Conservation (phyloP, 2,329 filamentous ascomycete genomes). For the Cryphonectria naterciae region DNA sequence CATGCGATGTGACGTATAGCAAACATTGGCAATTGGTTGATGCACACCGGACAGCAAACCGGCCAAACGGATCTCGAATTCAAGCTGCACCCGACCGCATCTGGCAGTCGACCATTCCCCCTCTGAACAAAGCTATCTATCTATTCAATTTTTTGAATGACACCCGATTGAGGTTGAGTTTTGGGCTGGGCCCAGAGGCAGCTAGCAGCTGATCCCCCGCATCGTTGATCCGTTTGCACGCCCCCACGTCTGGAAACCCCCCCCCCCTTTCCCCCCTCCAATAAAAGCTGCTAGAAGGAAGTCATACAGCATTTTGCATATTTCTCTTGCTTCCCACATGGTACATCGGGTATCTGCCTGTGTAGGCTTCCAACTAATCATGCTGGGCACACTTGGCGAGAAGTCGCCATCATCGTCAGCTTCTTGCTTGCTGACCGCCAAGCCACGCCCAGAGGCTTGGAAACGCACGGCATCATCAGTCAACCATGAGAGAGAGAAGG, state of each 20-base stretch:
- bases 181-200: neutral
- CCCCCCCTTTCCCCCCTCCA: no score
- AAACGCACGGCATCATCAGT: neutral
- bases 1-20: neutral
- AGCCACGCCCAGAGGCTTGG: conserved; percentile 27
- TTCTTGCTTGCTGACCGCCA: conserved; percentile 16
- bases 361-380: neutral
- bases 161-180: neutral
- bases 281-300: neutral
- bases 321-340: neutral
- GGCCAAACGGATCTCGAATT: conserved; percentile 20
- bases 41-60: neutral
- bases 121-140: neutral
- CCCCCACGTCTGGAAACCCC: neutral
- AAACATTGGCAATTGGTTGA: neutral
- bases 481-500: neutral
- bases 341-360: conserved; percentile 1
- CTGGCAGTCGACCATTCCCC: conserved; percentile 12
- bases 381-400: conserved; percentile 18
- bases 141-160: conserved; percentile 3
- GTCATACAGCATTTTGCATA: neutral
- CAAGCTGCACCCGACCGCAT: conserved; percentile 22
- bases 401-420: conserved; percentile 9
- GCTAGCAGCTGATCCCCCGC: conserved; percentile 19
- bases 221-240: conserved; percentile 12